Conservation (phyloP, 1,284 basidiomycete genomes). For the Inonotus hispidus region DNA sequence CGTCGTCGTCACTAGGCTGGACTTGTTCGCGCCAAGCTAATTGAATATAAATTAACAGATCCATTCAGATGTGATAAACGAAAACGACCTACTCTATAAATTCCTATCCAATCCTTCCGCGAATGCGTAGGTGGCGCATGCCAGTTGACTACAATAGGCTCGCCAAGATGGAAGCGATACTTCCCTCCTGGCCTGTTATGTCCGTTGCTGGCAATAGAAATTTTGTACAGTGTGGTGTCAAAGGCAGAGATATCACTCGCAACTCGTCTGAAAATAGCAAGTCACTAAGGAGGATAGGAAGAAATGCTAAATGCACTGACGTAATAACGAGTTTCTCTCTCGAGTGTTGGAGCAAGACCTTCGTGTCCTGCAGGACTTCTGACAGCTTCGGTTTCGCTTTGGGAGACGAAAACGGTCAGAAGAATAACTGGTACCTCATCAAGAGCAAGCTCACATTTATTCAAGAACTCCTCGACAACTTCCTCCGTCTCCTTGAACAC, state of each 20-base stretch:
- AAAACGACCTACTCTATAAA: slow-evolving; percentile 61
- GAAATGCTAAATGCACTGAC: slow-evolving; percentile 38
- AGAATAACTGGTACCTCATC: not conserved
- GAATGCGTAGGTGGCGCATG: slow-evolving; percentile 85
- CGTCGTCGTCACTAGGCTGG: slow-evolving; percentile 78
- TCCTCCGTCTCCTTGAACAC: slow-evolving; percentile 90
- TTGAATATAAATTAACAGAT: slow-evolving; percentile 18
- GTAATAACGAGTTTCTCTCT: slow-evolving; percentile 86
- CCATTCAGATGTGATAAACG: not conserved
- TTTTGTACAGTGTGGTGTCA: slow-evolving; percentile 74
- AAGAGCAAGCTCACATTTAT: slow-evolving; percentile 59
- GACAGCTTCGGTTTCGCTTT: slow-evolving; percentile 58
- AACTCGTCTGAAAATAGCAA: slow-evolving; percentile 55
- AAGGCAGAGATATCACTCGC: slow-evolving; percentile 75
- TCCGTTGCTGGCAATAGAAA: slow-evolving; percentile 52
- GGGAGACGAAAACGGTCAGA: slow-evolving; percentile 19
- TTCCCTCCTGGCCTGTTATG: slow-evolving; percentile 34
- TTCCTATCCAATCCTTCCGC: slow-evolving; percentile 95
- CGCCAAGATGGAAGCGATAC: slow-evolving; percentile 83
- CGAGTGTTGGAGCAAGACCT: slow-evolving; percentile 85
- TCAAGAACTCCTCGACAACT: slow-evolving; percentile 88
- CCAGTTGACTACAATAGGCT: slow-evolving; percentile 86
- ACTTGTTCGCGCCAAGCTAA: slow-evolving; percentile 83
- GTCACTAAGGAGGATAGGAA: not conserved
- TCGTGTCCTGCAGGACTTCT: slow-evolving; percentile 89